Percentiles rank a stretch among this genome's conserved stretches.
Conservation (phyloP, 2,329 filamentous ascomycete genomes). For the Xylariaceae sp. region DNA sequence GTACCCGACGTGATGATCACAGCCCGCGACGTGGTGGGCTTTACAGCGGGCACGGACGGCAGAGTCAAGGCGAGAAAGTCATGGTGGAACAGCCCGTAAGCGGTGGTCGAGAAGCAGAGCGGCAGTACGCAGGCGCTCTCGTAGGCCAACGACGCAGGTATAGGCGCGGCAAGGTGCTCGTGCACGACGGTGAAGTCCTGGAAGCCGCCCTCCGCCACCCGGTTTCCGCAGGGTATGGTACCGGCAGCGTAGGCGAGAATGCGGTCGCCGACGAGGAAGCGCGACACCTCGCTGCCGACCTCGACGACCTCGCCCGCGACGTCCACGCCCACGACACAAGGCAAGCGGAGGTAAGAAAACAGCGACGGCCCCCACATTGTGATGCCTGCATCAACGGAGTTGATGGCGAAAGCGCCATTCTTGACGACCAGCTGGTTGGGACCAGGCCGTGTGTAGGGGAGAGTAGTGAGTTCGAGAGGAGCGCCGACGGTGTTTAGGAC, state of each 20-base stretch:
- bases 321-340: conserved; percentile 29
- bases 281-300: conserved; percentile 20
- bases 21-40: conserved; percentile 23
- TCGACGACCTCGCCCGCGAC: conserved; percentile 30
- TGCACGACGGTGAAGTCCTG: conserved; percentile 23
- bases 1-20: conserved; percentile 45
- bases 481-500: no score
- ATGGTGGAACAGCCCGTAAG: conserved; percentile 22
- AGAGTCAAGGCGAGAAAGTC: conserved; percentile 16
- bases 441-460: conserved; percentile 13
- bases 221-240: no score
- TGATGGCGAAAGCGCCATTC: conserved; percentile 28
- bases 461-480: conserved; percentile 11
- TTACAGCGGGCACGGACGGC: conserved; percentile 1
- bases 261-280: conserved; percentile 31
- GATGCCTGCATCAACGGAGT: conserved; percentile 29
- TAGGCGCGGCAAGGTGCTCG: conserved; percentile 1
- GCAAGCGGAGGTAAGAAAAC: conserved; percentile 24
- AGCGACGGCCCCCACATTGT: conserved; percentile 20
- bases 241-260: conserved; percentile 20
- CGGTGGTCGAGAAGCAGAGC: conserved; percentile 24
- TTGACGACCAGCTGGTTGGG: conserved; percentile 27
- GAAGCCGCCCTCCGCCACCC: conserved; percentile 21
- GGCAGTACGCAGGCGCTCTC: conserved; percentile 25
- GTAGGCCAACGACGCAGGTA: conserved; percentile 20